Percentiles rank a stretch among this genome's conserved stretches.
Evolutionary conservation across 805 yeast species (phyloP).

Genomic region (Candida tammaniensis): DNA sequence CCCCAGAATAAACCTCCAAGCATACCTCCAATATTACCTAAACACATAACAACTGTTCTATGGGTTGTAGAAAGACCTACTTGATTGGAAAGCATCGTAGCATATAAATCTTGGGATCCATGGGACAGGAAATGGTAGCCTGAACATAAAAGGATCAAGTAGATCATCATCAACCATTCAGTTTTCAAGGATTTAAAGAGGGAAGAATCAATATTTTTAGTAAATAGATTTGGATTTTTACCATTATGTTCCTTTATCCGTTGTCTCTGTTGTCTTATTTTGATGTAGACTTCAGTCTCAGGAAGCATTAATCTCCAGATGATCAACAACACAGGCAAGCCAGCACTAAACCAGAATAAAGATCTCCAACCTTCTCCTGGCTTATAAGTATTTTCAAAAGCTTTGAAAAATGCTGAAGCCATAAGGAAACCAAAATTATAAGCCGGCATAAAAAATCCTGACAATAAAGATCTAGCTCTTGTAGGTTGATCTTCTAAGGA

Average conservation of each 20-base stretch:
- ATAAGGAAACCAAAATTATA: constrained; percentile 66
- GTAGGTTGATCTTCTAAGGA: constrained; percentile 65
- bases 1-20: constrained; percentile 62
- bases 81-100: constrained; percentile 58
- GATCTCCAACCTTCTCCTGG: constrained; percentile 62
- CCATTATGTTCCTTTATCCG: background rate
- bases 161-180: constrained; percentile 40
- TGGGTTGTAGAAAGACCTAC: constrained; percentile 42
- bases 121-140: constrained; percentile 72
- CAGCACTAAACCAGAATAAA: constrained; percentile 71
- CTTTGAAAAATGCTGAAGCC: constrained; percentile 61
- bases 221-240: too few species aligned
- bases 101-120: constrained; percentile 72
- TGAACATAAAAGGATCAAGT: constrained; percentile 46
- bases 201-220: constrained; percentile 9
- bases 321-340: constrained; percentile 57
- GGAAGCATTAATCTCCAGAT: constrained; percentile 56
- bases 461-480: constrained; percentile 56
- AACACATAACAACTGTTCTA: constrained; percentile 57
- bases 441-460: constrained; percentile 54
- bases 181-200: constrained; percentile 20
- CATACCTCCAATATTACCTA: constrained; percentile 66
- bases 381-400: constrained; percentile 39
- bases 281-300: constrained; percentile 55
- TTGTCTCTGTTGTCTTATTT: constrained; percentile 17